Base-by-base conservation (phyloP, 2,329 filamentous ascomycete genomes). In the Fusarium heterosporum region DNA sequence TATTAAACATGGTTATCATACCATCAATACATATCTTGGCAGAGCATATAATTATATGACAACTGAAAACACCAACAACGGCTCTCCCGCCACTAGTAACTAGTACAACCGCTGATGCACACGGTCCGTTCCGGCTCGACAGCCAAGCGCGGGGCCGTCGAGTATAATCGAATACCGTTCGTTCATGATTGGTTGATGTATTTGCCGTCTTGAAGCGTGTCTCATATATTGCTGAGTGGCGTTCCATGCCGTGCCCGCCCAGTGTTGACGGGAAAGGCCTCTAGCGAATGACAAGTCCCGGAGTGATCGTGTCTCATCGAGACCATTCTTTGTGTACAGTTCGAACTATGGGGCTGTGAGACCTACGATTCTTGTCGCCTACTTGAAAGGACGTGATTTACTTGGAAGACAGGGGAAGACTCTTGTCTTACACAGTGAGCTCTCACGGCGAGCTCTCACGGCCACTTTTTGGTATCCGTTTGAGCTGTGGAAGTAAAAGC, bases 81-180 rank as follows among this genome's bases (percentile, higher is more conserved):
- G 34, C 12, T 29, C 30, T 36, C 13, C 17, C n/a, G 4, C 32
- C 43, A 26, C 28, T 39, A 47, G 26, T 26, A 36, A 36, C 11
- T 45, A 55, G 28, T 29, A 30, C 26, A 10, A 28, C 59, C 38
- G 12, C 60, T 53, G 51, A 47, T 56, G 55, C 56, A 50, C 28
- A 42, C 65, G 65, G 65, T 61, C 65, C 61, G 65, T 66, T 68
- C 65, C 65, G 61, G 36, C 22, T 25, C 12, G 19, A 62, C n/a
- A 10, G n/a, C 16, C 29, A 32, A 61, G 28, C 40, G 55, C 38
- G 32, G 55, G 40, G 46, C n/a, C 8, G 34, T n/a, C 16, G 34
- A 36, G 34, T 10, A 36, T 50, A 39, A 61, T 61, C 45, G 49
- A 26, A 57, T 57, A 39, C 45, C 25, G 10, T 10, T 9, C 8